Evolutionary conservation across 352 stramenopile species (phyloP), one percentile per base, ranked within the genome.

Genomic region (Globisporangium iwayamae): DNA sequence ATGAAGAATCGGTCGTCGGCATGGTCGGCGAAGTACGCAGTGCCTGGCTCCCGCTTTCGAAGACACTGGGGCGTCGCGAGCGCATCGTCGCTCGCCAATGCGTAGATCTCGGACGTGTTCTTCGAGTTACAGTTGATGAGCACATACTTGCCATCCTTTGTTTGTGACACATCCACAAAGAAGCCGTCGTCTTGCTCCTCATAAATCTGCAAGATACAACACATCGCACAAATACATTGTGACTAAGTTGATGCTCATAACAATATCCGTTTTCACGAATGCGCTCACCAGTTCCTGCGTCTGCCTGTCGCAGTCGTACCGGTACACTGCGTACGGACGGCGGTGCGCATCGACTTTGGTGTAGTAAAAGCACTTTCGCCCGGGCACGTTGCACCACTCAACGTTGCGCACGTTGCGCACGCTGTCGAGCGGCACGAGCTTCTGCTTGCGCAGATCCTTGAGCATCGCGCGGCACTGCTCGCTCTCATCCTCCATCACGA

Each of bases 51-150:
- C 0, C 89, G 72, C 3, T 59, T 34, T 8, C 81, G 82, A 48
- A 95, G 61, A 25, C 86, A 53, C 32, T 74, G 71, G n/a, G 79
- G 80, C 25, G 38, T 43, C 0, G 74, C 74, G 2, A 66, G 20
- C 9, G 56, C 38, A 30, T 79, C 38, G 18, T 73, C 46, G 14
- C 68, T 68, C 28, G 74, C 58, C 14, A 86, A 59, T 10, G 79
- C 80, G 56, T 89, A 76, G 50, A 96, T 93, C 71, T 96, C 85
- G n/a, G 88, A 96, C 51, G 76, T 80, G 53, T 79, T 82, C 71
- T 96, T 96, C 3, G 83, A 92, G 71, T 96, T 96, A 74, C 79
- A 91, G 63, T 94, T 96, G 60, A 96, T 90, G 20, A 95, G 68
- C 45, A 96, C 75, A 45, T 87, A 94, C 13, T 64, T 51, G 51